A percentile compares a stretch with the other conserved stretches of the same genome.
phyloP scores from a whole-genome alignment of 176 grass and related monocot genomes.

The Avena atlantica region DNA sequence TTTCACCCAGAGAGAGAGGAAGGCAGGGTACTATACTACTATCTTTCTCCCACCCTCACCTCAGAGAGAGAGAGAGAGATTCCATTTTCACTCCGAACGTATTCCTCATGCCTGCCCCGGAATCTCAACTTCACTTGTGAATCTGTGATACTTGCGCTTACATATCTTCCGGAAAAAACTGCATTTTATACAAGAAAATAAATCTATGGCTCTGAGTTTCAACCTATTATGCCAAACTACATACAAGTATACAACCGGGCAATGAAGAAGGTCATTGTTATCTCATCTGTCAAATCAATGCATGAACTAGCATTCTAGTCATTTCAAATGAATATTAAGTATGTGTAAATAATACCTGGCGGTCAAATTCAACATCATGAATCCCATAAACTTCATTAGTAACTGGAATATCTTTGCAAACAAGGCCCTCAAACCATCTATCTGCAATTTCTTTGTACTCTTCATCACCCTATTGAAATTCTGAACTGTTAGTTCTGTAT shows the following conservation, averaged over 20 bases:
- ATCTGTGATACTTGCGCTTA: not conserved
- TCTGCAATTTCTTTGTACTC: slow-evolving; percentile 67
- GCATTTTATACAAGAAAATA: not conserved
- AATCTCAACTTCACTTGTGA: not conserved
- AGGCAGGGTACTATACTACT: not conserved
- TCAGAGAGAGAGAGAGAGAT: not conserved
- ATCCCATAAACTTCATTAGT: slow-evolving; percentile 88
- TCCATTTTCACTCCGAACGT: not conserved
- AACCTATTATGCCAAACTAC: slow-evolving; percentile 8
- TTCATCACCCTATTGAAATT: slow-evolving; percentile 61
- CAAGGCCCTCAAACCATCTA: slow-evolving; percentile 83
- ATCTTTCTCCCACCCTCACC: not conserved
- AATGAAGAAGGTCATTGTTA: not conserved
- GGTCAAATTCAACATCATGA: slow-evolving; percentile 89
- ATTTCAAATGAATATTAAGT: slow-evolving; percentile 30
- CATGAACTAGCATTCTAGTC: not conserved
- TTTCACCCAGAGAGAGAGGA: not conserved
- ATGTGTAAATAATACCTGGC: slow-evolving; percentile 64
- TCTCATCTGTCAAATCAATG: slow-evolving; percentile 10
- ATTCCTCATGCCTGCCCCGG: not conserved
- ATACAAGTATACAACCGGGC: no score
- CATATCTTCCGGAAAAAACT: not conserved
- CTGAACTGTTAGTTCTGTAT: not conserved
- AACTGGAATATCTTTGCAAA: slow-evolving; percentile 78
- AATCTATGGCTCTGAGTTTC: not conserved